phyloP scores from a whole-genome alignment of 257 asterid genomes.

The Coffea eugenioides region DNA sequence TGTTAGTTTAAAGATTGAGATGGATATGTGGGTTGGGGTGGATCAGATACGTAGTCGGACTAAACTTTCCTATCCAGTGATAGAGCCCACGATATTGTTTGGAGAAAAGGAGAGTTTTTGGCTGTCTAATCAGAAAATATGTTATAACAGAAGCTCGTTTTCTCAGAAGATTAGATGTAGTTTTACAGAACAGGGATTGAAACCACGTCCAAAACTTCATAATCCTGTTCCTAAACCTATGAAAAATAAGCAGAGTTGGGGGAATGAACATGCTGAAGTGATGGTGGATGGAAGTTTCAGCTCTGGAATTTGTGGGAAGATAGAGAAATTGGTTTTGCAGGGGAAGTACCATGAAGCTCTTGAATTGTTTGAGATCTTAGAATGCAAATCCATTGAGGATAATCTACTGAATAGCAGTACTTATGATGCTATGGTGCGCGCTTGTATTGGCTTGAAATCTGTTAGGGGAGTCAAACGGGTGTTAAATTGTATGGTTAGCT shows the following conservation, averaged over 20 bases:
- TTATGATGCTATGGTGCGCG: slow-evolving; percentile 66
- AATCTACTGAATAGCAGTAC: slow-evolving; percentile 38
- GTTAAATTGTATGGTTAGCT: slow-evolving; percentile 38
- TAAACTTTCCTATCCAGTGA: slow-evolving; percentile 37
- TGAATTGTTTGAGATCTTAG: slow-evolving; percentile 73
- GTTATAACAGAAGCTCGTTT: slow-evolving; percentile 20
- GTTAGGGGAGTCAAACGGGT: slow-evolving; percentile 69
- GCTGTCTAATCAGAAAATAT: slow-evolving; percentile 26
- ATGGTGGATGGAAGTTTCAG: slow-evolving; percentile 21
- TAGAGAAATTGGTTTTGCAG: slow-evolving; percentile 66
- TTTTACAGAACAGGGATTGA: slow-evolving; percentile 45
- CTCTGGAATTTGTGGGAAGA: slow-evolving; percentile 54
- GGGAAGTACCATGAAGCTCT: slow-evolving; percentile 65
- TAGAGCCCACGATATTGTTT: slow-evolving; percentile 28
- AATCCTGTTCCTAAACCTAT: slow-evolving; percentile 44
- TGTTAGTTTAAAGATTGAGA: not conserved
- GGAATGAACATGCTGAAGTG: slow-evolving; percentile 21
- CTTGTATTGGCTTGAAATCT: slow-evolving; percentile 71
- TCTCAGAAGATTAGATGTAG: slow-evolving; percentile 42
- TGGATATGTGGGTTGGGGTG: slow-evolving; percentile 56
- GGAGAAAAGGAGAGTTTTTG: slow-evolving; percentile 30
- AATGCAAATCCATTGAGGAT: slow-evolving; percentile 31
- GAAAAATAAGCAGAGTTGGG: slow-evolving; percentile 23
- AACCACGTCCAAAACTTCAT: slow-evolving; percentile 42
- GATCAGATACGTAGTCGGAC: slow-evolving; percentile 52